Percentiles rank a stretch among this genome's conserved stretches.
phyloP scores from a whole-genome alignment of 257 asterid genomes.

The Nicotiana obtusifolia region DNA sequence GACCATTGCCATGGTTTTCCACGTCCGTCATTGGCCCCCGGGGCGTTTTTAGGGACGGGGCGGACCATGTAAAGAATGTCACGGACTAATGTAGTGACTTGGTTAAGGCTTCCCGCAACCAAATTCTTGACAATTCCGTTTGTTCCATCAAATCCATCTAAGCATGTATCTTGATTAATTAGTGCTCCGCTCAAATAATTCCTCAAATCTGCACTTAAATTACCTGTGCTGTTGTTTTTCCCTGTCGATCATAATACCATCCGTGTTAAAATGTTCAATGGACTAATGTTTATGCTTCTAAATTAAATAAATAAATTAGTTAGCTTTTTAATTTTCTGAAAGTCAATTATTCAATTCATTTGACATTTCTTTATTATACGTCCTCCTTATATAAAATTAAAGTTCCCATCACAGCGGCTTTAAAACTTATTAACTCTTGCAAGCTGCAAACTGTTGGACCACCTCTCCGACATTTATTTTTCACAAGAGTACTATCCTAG shows the following conservation, averaged over 20 bases:
- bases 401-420: not conserved
- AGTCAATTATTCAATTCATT: not conserved
- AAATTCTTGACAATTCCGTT: conserved; percentile 35
- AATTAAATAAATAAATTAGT: not conserved
- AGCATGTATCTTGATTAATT: conserved; percentile 48
- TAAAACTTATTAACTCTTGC: not conserved
- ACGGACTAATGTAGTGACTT: conserved; percentile 35
- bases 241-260: conserved; percentile 18
- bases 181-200: conserved; percentile 55
- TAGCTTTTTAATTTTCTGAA: too few species aligned
- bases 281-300: not conserved
- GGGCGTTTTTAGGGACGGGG: conserved; percentile 13
- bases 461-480: not conserved
- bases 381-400: not conserved
- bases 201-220: conserved; percentile 37
- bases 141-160: conserved; percentile 59
- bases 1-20: conserved; percentile 10
- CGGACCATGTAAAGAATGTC: conserved; percentile 50
- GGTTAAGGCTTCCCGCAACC: conserved; percentile 47
- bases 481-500: not conserved
- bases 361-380: not conserved
- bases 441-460: not conserved
- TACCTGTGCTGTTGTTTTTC: conserved; percentile 30
- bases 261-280: not conserved
- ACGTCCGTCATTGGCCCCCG: conserved; percentile 4